Base-by-base conservation (phyloP, 768 basidiomycete species). In the Termitomyces sp. region DNA sequence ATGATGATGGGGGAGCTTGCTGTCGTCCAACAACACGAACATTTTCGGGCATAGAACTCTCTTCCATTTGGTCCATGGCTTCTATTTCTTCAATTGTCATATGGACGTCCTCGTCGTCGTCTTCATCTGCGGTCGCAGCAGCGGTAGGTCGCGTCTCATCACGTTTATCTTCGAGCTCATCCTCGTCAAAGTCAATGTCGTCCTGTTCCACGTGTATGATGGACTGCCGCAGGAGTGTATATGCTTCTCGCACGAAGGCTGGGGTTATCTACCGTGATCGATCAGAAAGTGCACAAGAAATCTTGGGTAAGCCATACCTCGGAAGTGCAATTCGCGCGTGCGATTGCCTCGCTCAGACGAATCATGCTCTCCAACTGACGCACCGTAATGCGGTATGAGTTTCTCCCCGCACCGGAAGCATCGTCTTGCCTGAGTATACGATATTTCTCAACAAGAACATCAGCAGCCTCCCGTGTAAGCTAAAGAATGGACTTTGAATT, bases 121-220 rank as follows among this genome's bases (percentile, higher is more conserved):
- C 72, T 42, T 73, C 66, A 20, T 69, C 72, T 18, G 68, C 67
- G n/a, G 65, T 63, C 11, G 64, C 63, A 9, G 72, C 68, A 13
- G 70, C 67, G 37, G 70, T 70, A 36, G 67, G 74, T 4, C 69
- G 72, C 31, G 74, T 71, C 33, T 68, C 72, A n/a, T 66, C 75
- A 9, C 78, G 82, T 63, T 83, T 82, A 20, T 79, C 85, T 55
- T 81, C 79, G 2, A 81, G 73, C 58, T 93, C 93, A 66, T 96
- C 93, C 65, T 95, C 93, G 68, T 98, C 97, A 71, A 98, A 91
- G 69, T 97, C 94, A 67, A 99, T 88, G 66, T 98, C 96, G 69
- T 99, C 97, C 71, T 98, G 95, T 69, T 99, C 97, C 60, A 99
- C 95, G 68, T 98, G 97, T 66, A 99, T 98, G 73, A 99, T 99